phyloP scores from a whole-genome alignment of 108 stramenopile genomes.

The Cyclotella kingstonii region DNA sequence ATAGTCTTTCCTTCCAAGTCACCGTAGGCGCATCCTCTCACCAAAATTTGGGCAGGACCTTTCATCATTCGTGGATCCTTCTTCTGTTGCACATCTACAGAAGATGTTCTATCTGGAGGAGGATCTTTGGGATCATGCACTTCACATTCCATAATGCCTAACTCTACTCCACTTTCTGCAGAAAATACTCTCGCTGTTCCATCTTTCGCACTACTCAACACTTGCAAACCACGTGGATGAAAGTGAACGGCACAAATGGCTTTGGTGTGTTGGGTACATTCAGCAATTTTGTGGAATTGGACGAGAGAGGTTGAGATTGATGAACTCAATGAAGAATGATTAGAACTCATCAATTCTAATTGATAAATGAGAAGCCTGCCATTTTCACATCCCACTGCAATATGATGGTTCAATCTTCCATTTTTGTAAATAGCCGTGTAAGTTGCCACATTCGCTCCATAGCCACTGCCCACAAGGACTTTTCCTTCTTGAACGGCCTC shows the following conservation, averaged over 20 bases:
- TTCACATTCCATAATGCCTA: constrained; percentile 33
- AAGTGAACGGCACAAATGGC: constrained; percentile 67
- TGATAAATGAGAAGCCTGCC: constrained; percentile 56
- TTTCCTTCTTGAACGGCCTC: constrained; percentile 29
- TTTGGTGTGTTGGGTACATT: constrained; percentile 63
- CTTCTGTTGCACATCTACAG: constrained; percentile 1
- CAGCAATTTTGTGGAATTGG: constrained; percentile 16
- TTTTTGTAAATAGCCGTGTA: constrained; percentile 21
- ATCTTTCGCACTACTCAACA: constrained; percentile 77
- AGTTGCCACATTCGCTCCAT: constrained; percentile 36
- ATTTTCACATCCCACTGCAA: constrained; percentile 84
- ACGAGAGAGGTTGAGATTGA: not conserved
- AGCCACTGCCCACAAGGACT: constrained; percentile 23
- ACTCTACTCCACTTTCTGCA: constrained; percentile 5
- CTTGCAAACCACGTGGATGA: constrained; percentile 43
- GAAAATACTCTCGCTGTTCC: constrained; percentile 78
- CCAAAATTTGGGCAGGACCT: constrained; percentile 60
- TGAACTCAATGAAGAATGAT: not conserved
- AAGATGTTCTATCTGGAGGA: constrained; percentile 19
- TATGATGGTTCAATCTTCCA: constrained; percentile 47
- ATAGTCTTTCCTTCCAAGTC: constrained; percentile 71
- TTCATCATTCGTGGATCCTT: constrained; percentile 54
- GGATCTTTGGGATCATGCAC: constrained; percentile 57
- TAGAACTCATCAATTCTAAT: constrained; percentile 5
- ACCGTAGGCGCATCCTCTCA: constrained; percentile 81